These are phyloP conservation scores for Leucosporidium creatinivorum DNA, from an alignment of 768 basidiomycete genomes.

Conservation along the genomic window DNA sequence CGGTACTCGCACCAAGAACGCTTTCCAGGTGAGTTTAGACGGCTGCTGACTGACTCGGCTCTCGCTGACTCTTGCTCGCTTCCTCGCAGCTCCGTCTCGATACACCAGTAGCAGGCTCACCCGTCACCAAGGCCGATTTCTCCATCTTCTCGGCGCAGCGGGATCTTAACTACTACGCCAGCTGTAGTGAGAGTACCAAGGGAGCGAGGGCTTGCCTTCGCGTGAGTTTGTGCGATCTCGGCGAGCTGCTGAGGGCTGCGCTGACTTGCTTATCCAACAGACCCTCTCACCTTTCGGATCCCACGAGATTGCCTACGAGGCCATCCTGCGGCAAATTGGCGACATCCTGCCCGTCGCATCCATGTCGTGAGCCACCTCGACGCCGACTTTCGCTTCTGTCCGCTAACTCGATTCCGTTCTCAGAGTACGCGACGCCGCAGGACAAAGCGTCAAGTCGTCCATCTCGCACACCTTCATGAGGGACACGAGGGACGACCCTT, in stretches of 20 bases:
- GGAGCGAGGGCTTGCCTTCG: slow-evolving; percentile 63
- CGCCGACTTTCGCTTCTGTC: neutral
- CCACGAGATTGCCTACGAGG: slow-evolving; percentile 81
- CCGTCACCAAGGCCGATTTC: slow-evolving; percentile 64
- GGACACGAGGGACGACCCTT: slow-evolving; percentile 67
- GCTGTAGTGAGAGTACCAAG: slow-evolving; percentile 58
- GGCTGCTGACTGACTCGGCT: neutral
- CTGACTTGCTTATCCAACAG: neutral
- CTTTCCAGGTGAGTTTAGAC: slow-evolving; percentile 59
- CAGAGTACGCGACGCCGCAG: slow-evolving; percentile 78
- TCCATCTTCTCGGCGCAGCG: slow-evolving; percentile 65
- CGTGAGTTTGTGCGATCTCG: slow-evolving; percentile 57
- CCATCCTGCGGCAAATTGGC: slow-evolving; percentile 65
- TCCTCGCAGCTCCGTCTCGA: slow-evolving; percentile 40
- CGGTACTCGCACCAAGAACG: slow-evolving; percentile 77
- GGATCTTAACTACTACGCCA: slow-evolving; percentile 72
- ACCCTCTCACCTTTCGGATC: slow-evolving; percentile 37
- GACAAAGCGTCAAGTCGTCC: slow-evolving; percentile 71
- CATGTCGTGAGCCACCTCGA: slow-evolving; percentile 54
- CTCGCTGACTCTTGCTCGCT: neutral
- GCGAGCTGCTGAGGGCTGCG: neutral
- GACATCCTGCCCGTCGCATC: slow-evolving; percentile 68
- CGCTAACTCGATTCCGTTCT: neutral
- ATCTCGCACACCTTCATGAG: slow-evolving; percentile 66
- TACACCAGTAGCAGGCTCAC: slow-evolving; percentile 44